Conservation (phyloP, 345 rosid genomes). For the Pugionium cornutum region DNA sequence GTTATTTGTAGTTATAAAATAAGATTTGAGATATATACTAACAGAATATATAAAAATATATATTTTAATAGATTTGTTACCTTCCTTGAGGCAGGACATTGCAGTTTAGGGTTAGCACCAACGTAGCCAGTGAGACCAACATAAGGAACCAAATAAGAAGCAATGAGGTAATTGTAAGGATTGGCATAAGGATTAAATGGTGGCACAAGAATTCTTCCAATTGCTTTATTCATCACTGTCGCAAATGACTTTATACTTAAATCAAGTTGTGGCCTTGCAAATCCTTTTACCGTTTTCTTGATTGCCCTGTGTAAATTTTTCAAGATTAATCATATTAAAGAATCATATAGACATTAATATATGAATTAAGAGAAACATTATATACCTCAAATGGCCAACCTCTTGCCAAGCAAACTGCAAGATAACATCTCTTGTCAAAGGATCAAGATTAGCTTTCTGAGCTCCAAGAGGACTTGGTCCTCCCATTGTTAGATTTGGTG, state of each 20-base stretch:
- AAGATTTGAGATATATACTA: background rate
- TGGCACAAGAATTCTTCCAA: conserved; percentile 53
- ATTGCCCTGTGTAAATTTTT: conserved; percentile 52
- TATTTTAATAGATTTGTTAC: conserved; percentile 37
- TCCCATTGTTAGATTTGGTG: conserved; percentile 59
- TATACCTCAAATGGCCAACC: conserved; percentile 87
- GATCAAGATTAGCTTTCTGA: conserved; percentile 58
- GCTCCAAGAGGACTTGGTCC: conserved; percentile 81
- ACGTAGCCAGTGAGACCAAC: conserved; percentile 84
- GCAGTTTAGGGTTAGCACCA: conserved; percentile 68
- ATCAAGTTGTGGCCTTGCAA: conserved; percentile 77
- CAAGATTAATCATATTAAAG: background rate
- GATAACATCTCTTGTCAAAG: conserved; percentile 56
- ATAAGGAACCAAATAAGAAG: conserved; percentile 77
- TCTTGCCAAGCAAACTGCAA: conserved; percentile 86
- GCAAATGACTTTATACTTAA: conserved; percentile 62
- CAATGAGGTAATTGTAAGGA: conserved; percentile 59
- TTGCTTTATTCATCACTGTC: conserved; percentile 51
- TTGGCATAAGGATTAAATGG: conserved; percentile 73
- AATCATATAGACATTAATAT: no score
- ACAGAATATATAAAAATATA: no score
- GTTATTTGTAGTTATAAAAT: background rate
- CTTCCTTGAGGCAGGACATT: conserved; percentile 49
- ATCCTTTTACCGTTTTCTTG: conserved; percentile 61
- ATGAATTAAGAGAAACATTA: background rate